Percentiles rank a stretch among this genome's conserved stretches.
Conservation (phyloP, 331 rosid species). For the Phaseolus coccineus region DNA sequence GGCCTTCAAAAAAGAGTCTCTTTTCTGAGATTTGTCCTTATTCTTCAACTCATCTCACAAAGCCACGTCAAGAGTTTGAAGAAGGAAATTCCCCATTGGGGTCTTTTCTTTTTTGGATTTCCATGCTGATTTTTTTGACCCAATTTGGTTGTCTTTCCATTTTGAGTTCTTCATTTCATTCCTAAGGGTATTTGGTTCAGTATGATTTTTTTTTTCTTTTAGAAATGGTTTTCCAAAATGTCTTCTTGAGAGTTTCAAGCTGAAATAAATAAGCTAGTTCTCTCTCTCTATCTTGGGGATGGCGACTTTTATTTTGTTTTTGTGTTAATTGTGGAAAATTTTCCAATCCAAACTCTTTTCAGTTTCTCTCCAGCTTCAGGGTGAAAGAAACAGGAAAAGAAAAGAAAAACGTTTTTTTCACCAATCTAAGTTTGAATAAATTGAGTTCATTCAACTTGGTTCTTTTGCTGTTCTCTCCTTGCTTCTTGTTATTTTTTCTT, state of each 20-base stretch:
- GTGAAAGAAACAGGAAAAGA: not conserved
- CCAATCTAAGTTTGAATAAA: not conserved
- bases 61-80: slow-evolving; percentile 22
- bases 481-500: not conserved
- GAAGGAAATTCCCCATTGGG: not conserved
- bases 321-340: slow-evolving; percentile 26
- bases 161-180: slow-evolving; percentile 35
- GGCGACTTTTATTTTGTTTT: not conserved
- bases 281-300: not conserved
- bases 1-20: not conserved
- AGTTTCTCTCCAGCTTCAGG: slow-evolving; percentile 9
- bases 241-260: slow-evolving; percentile 30
- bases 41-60: slow-evolving; percentile 17
- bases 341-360: slow-evolving; percentile 6
- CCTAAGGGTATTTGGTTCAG: not conserved
- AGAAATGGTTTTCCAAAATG: not conserved
- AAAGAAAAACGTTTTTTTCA: not conserved
- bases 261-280: slow-evolving; percentile 25
- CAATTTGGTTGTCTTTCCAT: slow-evolving; percentile 13
- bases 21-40: slow-evolving; percentile 10
- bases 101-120: slow-evolving; percentile 32
- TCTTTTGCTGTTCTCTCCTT: slow-evolving; percentile 7
- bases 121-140: slow-evolving; percentile 34
- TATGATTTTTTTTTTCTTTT: not conserved
- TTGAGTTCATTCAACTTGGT: slow-evolving; percentile 25